Evolutionary conservation across 805 yeast species (phyloP), one percentile per base, ranked within the genome.

Genomic region (Candida methanosorbosa): DNA sequence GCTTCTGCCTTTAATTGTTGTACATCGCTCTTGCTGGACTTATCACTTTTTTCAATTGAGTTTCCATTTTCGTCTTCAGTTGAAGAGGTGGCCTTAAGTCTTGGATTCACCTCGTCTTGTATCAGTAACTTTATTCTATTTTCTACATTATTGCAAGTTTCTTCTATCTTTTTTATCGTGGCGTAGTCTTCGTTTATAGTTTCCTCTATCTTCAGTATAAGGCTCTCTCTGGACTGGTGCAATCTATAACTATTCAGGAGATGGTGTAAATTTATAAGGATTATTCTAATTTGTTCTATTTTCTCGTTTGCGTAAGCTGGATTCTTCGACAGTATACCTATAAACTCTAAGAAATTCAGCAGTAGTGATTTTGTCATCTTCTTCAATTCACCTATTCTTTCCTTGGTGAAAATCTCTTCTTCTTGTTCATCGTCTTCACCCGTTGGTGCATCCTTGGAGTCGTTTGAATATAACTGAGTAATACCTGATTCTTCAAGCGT

Each of bases 191-290:
- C 81, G 5, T 56, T 50, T 33, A 66, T 64, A 46, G 81, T 81
- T 29, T 68, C 64, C 33, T 73, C 82, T 23, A 90, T 72, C 49
- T 82, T 63, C 66, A 85, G 66, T 29, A 87, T 84, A 43, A 92
- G 64, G 33, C 88, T 79, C 49, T 92, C 98, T 34, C 97, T 68
- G 3, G 95, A 81, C 53, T 92, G 98, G 57, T 92, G 97, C 3
- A 97, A 92, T 40, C 98, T 67, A 57, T 92, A 92, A 34, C 88
- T 87, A 54, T 92, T 92, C 38, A 92, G 61, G 25, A 92, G 62
- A 55, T 92, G 97, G 54, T 92, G 97, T 43, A 92, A 78, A 51
- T 92, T 92, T 51, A 90, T 81, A 34, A 92, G 62, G 9, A 90
- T 76, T 12, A 81, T 69, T 42, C 94, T 73, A 26, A 92, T 74